Percentiles rank a stretch among this genome's conserved stretches.
Evolutionary conservation across 2,329 filamentous ascomycete genomes (phyloP).

Genomic region (Apiospora kogelbergensis): DNA sequence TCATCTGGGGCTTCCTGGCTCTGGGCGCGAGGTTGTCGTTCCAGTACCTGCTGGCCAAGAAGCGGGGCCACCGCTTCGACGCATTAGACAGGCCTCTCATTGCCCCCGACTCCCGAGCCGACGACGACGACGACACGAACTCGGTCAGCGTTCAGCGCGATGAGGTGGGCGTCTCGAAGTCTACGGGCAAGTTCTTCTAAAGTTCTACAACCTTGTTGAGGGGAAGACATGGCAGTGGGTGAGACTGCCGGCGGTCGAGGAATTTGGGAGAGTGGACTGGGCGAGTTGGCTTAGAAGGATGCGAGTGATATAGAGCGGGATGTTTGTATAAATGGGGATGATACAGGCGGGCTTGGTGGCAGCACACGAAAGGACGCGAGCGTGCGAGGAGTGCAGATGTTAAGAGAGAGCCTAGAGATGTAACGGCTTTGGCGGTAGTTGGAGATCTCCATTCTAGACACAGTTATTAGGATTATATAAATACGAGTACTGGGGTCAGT

Average conservation of each 20-base stretch:
- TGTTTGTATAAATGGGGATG: not conserved
- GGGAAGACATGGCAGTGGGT: not conserved
- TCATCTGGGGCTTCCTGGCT: slow-evolving; percentile 69
- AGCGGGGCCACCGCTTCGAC: slow-evolving; percentile 62
- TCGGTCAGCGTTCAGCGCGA: slow-evolving; percentile 28
- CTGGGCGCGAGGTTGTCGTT: slow-evolving; percentile 58
- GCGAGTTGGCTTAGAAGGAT: not conserved
- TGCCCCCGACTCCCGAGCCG: slow-evolving; percentile 14
- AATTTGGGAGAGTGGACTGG: not conserved
- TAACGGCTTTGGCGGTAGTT: not conserved
- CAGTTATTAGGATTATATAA: not conserved
- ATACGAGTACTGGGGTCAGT: not conserved
- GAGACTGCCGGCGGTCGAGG: not conserved
- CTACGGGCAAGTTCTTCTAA: slow-evolving; percentile 56
- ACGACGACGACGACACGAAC: slow-evolving; percentile 25
- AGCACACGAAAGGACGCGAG: slow-evolving; percentile 5
- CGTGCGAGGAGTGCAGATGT: not conserved
- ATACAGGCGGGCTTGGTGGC: not conserved
- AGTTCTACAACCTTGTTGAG: not conserved
- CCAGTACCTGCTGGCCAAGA: slow-evolving; percentile 58
- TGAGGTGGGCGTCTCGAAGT: slow-evolving; percentile 35
- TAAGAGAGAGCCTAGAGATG: not conserved
- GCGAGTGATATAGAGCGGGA: not conserved
- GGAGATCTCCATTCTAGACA: not conserved
- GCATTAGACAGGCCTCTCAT: slow-evolving; percentile 59